Base-by-base conservation (phyloP, 2,329 filamentous ascomycete species). In the Daldinia sp. region DNA sequence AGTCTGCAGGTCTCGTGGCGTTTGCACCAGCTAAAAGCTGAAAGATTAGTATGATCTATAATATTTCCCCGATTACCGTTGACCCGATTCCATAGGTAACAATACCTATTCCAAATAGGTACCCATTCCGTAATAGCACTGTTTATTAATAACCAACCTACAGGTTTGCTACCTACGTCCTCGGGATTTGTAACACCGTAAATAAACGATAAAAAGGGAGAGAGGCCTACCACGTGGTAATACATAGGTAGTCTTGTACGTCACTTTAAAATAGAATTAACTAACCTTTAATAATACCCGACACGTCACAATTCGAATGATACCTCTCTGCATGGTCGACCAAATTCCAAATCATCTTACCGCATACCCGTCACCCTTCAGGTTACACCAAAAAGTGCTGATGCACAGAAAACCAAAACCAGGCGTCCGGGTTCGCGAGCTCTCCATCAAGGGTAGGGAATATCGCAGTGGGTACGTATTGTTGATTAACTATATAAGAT, bases 21-120 rank as follows among this genome's bases (percentile, higher is more conserved):
- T 35, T 45, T n/a, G n/a, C 43, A 50, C 27, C 50, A n/a, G 9
- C 23, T 45, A 17, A 35, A 7, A 3, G 11, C 10, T 35, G n/a
- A 11, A 9, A 4, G 5, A 7, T 23, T n/a, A 15, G 19, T 15
- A 19, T 41, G 11, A 3, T 21, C 9, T 43, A 13, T 13, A 62
- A 57, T 29, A 62, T 49, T 43, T 43, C 4, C 54, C 59, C 54
- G 49, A 50, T 8, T 7, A 37, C 3, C n/a, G 19, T 11, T 9
- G 17, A 62, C 21, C 32, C 49, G 34, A 62, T 59, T 54, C 54
- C 53, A 56, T 64, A 27, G 8, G n/a, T n/a, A 29, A 52, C 35
- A 27, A 60, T 57, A 6, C 6, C 6, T 19, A 19, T 48, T 56
- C 59, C 58, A 59, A 63, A 65, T 64, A n/a, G 23, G 29, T 32